These are phyloP conservation scores for Oenanthe javanica DNA, from an alignment of 140 eudicot species.

Conservation along the genomic window DNA sequence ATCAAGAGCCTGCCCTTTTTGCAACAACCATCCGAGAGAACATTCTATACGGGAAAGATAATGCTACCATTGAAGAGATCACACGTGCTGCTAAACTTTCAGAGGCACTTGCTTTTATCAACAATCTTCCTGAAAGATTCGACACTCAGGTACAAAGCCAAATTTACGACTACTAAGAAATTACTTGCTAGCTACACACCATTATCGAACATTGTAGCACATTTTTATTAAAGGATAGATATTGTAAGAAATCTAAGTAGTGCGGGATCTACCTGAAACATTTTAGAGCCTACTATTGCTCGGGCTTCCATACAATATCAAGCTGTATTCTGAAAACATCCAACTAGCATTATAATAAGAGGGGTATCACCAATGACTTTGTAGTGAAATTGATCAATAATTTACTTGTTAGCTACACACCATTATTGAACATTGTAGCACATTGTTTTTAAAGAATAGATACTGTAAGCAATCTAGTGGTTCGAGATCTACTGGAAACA, in stretches of 20 bases:
- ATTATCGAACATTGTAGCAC: neutral
- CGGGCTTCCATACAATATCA: neutral
- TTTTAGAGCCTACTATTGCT: neutral
- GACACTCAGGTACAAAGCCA: slow-evolving; percentile 65
- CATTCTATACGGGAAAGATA: slow-evolving; percentile 84
- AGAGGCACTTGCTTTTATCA: slow-evolving; percentile 74
- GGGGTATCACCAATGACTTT: neutral
- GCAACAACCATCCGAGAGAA: slow-evolving; percentile 95
- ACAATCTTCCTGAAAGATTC: slow-evolving; percentile 90
- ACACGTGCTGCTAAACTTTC: slow-evolving; percentile 94
- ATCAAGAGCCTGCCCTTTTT: slow-evolving; percentile 96
- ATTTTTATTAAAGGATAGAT: neutral
- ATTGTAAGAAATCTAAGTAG: neutral
- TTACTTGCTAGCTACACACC: neutral
- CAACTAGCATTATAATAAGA: neutral
- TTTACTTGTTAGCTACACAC: neutral
- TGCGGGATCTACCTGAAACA: neutral
- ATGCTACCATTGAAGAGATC: slow-evolving; percentile 84
- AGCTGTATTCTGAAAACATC: neutral
- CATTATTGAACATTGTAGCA: neutral
- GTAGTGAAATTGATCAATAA: neutral
- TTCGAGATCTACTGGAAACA: neutral
- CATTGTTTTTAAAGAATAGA: neutral
- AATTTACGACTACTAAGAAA: neutral
- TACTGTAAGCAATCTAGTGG: neutral